Percentiles rank a stretch among this genome's conserved stretches.
Evolutionary conservation across 306 rosid genomes (phyloP).

Genomic region (Bauhinia variegata): DNA sequence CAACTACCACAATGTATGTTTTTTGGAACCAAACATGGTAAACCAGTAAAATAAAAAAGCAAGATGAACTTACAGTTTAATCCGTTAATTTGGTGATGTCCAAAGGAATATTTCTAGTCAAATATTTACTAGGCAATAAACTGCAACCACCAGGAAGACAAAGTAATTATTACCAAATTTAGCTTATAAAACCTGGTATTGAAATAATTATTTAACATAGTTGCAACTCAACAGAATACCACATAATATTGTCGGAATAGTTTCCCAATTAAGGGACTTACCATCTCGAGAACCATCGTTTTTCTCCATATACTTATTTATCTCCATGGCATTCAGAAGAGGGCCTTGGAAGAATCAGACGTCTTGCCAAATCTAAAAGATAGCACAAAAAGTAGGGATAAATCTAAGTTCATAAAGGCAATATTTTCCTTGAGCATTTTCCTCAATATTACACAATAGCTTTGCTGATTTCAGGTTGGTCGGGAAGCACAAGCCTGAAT

Average conservation of each 20-base stretch:
- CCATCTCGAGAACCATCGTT: slow-evolving; percentile 84
- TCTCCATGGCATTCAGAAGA: slow-evolving; percentile 93
- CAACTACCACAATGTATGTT: not conserved
- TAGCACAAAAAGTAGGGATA: slow-evolving; percentile 84
- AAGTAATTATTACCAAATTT: slow-evolving; percentile 38
- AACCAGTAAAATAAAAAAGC: slow-evolving; percentile 30
- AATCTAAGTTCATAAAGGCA: slow-evolving; percentile 90
- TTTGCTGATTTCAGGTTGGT: slow-evolving; percentile 69
- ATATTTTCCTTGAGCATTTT: slow-evolving; percentile 86
- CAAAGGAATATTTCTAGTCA: slow-evolving; percentile 79
- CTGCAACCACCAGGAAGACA: slow-evolving; percentile 56
- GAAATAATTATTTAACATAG: slow-evolving; percentile 13
- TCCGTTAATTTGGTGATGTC: slow-evolving; percentile 72
- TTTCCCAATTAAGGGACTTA: slow-evolving; percentile 33
- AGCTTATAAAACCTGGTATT: slow-evolving; percentile 8
- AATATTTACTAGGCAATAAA: slow-evolving; percentile 61
- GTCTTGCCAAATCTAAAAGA: slow-evolving; percentile 78
- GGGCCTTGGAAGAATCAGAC: slow-evolving; percentile 81
- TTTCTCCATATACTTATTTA: slow-evolving; percentile 77
- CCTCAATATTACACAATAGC: slow-evolving; percentile 83
- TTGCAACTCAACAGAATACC: slow-evolving; percentile 26
- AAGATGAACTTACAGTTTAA: slow-evolving; percentile 73
- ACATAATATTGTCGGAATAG: not conserved
- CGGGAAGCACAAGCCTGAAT: slow-evolving; percentile 86
- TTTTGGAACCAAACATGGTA: slow-evolving; percentile 27